Conservation (phyloP, 257 asterid species). For the Fraxinus anomala region DNA sequence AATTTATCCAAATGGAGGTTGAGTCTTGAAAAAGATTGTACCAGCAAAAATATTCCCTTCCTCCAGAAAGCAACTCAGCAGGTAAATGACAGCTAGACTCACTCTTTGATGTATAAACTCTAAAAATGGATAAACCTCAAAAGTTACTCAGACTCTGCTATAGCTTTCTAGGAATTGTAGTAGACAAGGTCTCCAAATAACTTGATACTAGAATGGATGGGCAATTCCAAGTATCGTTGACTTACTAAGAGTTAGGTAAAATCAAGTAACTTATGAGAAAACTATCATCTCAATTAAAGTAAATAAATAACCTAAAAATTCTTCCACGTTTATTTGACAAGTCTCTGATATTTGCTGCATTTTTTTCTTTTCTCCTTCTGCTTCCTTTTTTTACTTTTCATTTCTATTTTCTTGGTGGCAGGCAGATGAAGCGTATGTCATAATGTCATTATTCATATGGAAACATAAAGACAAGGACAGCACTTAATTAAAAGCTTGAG, state of each 20-base stretch:
- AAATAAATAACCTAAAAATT: neutral
- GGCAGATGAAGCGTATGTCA: neutral
- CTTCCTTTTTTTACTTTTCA: neutral
- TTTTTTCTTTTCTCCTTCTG: constrained; percentile 2
- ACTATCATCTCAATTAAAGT: neutral
- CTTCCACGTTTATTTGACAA: neutral
- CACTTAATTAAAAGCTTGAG: constrained; percentile 9
- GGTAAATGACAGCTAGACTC: constrained; percentile 5
- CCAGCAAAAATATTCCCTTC: constrained; percentile 2
- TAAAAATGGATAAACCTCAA: neutral
- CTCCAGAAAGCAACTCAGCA: constrained; percentile 9
- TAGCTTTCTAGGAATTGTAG: neutral
- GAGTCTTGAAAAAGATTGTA: neutral
- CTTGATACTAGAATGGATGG: neutral
- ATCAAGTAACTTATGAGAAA: neutral
- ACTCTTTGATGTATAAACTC: neutral
- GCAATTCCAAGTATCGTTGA: constrained; percentile 6
- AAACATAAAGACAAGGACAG: constrained; percentile 12
- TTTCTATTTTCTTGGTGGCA: neutral
- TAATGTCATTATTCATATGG: neutral
- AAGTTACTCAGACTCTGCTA: constrained; percentile 3
- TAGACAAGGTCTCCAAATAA: neutral
- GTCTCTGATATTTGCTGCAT: neutral
- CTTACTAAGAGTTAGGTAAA: constrained; percentile 1
- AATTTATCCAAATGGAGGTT: neutral